These are phyloP conservation scores for Sugiyamaella chiloensis DNA, from an alignment of 805 yeast species.

Conservation along the genomic window DNA sequence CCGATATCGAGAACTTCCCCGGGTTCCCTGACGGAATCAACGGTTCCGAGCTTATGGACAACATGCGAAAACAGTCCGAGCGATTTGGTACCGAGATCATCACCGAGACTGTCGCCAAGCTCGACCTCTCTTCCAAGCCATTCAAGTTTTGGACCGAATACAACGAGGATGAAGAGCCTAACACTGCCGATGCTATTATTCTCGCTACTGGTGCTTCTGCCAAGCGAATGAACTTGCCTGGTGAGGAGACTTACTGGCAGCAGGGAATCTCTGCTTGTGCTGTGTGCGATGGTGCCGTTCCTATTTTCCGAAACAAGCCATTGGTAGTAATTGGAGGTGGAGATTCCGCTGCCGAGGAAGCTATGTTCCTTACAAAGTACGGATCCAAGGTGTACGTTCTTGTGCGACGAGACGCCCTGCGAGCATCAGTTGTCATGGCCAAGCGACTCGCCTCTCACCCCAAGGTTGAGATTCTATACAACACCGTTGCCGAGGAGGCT, in stretches of 20 bases:
- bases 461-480: constrained; percentile 86
- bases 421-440: constrained; percentile 97
- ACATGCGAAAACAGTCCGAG: constrained; percentile 84
- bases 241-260: constrained; percentile 99
- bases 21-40: constrained; percentile 94
- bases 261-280: constrained; percentile 99
- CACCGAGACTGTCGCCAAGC: constrained; percentile 92
- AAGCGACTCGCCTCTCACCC: constrained; percentile 81
- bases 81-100: constrained; percentile 91
- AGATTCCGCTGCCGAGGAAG: constrained; percentile 99
- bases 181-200: constrained; percentile 88
- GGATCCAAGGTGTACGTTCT: constrained; percentile 92
- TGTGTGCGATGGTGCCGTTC: constrained; percentile 99
- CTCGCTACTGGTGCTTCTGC: constrained; percentile 99
- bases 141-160: constrained; percentile 97
- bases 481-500: constrained; percentile 82
- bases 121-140: constrained; percentile 83
- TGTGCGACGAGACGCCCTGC: constrained; percentile 88
- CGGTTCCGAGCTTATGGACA: constrained; percentile 87
- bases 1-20: constrained; percentile 98
- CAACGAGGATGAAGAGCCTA: constrained; percentile 87
- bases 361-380: constrained; percentile 92
- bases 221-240: constrained; percentile 87
- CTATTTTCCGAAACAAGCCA: constrained; percentile 96
- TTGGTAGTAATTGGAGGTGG: constrained; percentile 99